These are phyloP conservation scores for Fomitiporia mediterranea DNA, from an alignment of 1,284 basidiomycete genomes.

Conservation along the genomic window DNA sequence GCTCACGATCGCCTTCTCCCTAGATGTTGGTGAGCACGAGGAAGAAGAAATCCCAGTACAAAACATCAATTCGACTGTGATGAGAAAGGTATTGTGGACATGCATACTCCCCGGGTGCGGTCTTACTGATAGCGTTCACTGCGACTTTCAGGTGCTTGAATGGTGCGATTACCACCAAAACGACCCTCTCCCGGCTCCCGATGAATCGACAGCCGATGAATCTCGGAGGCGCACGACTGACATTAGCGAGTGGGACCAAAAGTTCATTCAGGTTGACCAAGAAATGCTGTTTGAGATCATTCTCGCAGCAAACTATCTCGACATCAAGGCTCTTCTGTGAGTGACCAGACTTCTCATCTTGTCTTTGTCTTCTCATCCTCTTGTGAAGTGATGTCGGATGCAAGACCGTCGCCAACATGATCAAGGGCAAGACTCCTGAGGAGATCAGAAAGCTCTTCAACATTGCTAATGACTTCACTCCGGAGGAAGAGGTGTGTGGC, in stretches of 20 bases:
- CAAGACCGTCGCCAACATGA: constrained; percentile 99
- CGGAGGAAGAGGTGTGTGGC: constrained; percentile 88
- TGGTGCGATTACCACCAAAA: constrained; percentile 99
- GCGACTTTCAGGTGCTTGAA: constrained; percentile 75
- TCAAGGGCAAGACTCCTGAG: constrained; percentile 96
- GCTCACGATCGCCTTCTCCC: constrained; percentile 21
- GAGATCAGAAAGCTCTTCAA: constrained; percentile 97
- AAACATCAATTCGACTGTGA: constrained; percentile 93
- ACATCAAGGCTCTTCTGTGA: constrained; percentile 97
- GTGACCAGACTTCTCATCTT: constrained; percentile 30
- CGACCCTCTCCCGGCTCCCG: constrained; percentile 88
- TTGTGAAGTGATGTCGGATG: constrained; percentile 88
- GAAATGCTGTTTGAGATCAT: constrained; percentile 99
- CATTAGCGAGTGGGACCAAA: constrained; percentile 99
- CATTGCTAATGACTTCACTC: constrained; percentile 98
- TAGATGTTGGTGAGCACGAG: constrained; percentile 86
- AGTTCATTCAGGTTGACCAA: constrained; percentile 96
- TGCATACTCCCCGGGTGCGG: background rate
- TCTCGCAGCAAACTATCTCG: constrained; percentile 98
- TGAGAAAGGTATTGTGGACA: constrained; percentile 76
- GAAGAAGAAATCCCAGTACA: constrained; percentile 94
- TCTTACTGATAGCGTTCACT: background rate
- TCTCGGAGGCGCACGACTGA: constrained; percentile 97
- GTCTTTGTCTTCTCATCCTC: constrained; percentile 4
- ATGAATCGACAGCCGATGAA: constrained; percentile 83